Evolutionary conservation across 306 rosid species (phyloP).

Genomic region (Cucumis melo): DNA sequence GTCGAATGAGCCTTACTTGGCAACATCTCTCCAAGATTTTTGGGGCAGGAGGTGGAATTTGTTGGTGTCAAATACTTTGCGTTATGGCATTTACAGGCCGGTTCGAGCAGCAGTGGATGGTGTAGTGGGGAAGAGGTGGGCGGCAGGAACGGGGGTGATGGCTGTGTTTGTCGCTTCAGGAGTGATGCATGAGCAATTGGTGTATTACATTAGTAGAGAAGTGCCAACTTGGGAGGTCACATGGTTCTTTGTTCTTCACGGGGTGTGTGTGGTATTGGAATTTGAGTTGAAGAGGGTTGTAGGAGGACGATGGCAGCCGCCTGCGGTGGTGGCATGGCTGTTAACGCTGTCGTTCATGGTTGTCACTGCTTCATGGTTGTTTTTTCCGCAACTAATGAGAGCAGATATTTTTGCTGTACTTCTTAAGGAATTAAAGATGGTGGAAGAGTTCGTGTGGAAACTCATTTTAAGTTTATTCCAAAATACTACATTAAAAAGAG

Average conservation of each 20-base stretch:
- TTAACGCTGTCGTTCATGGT: conserved; percentile 9
- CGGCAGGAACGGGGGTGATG: not conserved
- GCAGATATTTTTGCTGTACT: not conserved
- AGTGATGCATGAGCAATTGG: conserved; percentile 20
- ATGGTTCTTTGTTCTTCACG: conserved; percentile 15
- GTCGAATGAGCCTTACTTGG: conserved; percentile 18
- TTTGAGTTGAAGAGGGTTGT: not conserved
- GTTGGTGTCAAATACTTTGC: conserved; percentile 10
- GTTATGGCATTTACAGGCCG: conserved; percentile 12
- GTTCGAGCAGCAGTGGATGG: not conserved
- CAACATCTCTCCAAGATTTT: conserved; percentile 22
- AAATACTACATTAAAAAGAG: not conserved
- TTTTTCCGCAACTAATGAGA: conserved; percentile 16
- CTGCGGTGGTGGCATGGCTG: conserved; percentile 2
- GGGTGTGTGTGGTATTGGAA: conserved; percentile 18
- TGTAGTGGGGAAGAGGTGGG: not conserved
- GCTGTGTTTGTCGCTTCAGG: conserved; percentile 18
- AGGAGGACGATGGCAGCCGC: not conserved
- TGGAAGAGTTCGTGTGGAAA: not conserved
- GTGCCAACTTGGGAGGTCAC: conserved; percentile 23
- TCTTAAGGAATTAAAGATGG: not conserved
- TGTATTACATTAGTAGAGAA: conserved; percentile 11
- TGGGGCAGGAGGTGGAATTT: conserved; percentile 26
- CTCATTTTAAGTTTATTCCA: not conserved
- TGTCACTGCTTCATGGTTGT: conserved; percentile 14